Evolutionary conservation across 345 rosid genomes (phyloP), one percentile per base, ranked within the genome.

Genomic region (Salix arbutifolia): DNA sequence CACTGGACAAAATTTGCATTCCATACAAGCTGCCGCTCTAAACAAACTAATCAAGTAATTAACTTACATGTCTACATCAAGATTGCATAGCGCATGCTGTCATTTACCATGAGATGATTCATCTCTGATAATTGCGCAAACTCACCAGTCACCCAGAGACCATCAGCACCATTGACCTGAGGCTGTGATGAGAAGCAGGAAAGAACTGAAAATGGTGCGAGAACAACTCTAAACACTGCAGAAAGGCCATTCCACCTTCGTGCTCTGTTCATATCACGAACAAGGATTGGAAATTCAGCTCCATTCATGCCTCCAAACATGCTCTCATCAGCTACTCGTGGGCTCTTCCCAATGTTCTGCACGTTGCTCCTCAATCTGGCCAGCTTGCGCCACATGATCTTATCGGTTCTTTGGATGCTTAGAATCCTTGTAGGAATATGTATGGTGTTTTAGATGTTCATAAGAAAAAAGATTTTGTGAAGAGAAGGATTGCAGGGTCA

Each of bases 41-140:
- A 67, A 65, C 13, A 14, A 23, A 37, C 26, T 4, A 25, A 28
- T n/a, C 12, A 35, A 30, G 21, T 28, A 1, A 17, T 1, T 2
- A 18, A 30, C 16, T 18, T 52, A 1, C 44, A 8, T 30, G 56
- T 67, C 84, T 92, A 94, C 96, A 94, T 90, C 86, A 92, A 84
- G 87, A 94, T 92, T 35, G 98, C 93, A 71, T 94, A 92, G 65
- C 96, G 91, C 96, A 92, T 87, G 83, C 98, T 87, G 78, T 94
- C 97, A 77, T 90, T 89, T 26, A 91, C 97, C 92, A 94, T 90
- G 30, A 91, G 87, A 85, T 92, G 93, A 69, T 94, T 94, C 85
- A 92, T 86, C 80, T 94, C 98, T 0, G 97, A 86, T 21, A 84
- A 77, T 8, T 86, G 91, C 4, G 83, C 81, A 35, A 90, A 87